Base-by-base conservation (phyloP, 208 protist species). In the Acanthamoeba sp. region DNA sequence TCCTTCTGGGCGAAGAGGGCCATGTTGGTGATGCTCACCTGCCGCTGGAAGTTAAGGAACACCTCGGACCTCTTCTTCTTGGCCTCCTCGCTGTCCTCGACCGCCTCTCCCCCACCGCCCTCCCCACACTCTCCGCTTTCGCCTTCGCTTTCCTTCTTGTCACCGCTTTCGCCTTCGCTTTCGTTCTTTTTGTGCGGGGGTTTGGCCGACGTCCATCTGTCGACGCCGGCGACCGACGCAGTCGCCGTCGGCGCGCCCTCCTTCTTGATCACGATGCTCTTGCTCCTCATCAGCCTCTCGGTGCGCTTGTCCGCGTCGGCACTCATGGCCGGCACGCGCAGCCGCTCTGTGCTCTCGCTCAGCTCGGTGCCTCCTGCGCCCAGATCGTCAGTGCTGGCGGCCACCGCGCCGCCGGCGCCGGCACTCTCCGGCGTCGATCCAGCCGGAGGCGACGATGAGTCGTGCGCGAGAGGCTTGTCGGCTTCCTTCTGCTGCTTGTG, bases 1-100 rank as follows among this genome's bases (percentile, higher is more conserved):
- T 87, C 78, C 45, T 87, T 52, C 78, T 87, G 78, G 27, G 78
- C 78, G 48, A 87, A 87, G 45, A 87, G 78, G 45, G 78, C 78
- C 78, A 87, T 87, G 78, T 87, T 87, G 22, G 78, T 87, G 78
- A 87, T 87, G 78, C 78, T 87, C 45, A 87, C 78, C 45, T 87
- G 78, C 42, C 78, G 78, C 78, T 87, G 78, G 78, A 87, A 87
- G 78, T 87, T 12, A 2, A 59, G 2, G n/a, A 87, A 87, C 78
- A 87, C 78, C 45, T 87, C 78, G 6, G 5, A 7, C 29, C 62
- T 12, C 45, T 87, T 87, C 78, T 27, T 50, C 22, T 20, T 36
- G 12, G 10, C 29, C 20, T 52, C 45, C 48, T 52, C 45, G 14
- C 27, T 36, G 27, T 84, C 73, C 40, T 76, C 66, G 0, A 14